phyloP scores from a whole-genome alignment of 345 rosid species.

The Acer campestre region DNA sequence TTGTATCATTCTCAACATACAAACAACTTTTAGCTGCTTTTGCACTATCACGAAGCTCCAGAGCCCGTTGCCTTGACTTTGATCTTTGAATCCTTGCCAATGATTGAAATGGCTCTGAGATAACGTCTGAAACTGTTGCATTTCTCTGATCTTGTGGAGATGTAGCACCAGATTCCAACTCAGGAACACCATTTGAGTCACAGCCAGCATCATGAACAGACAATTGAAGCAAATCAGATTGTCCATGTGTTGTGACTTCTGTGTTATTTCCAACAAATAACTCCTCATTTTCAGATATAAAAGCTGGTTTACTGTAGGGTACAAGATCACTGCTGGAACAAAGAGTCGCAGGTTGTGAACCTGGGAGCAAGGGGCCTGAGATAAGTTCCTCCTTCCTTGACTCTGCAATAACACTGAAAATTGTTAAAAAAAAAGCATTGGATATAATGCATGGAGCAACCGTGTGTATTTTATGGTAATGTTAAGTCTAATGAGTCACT shows the following conservation, averaged over 20 bases:
- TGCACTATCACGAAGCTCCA: slow-evolving; percentile 66
- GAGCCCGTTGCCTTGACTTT: slow-evolving; percentile 69
- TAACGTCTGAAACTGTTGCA: slow-evolving; percentile 29
- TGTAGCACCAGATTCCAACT: slow-evolving; percentile 36
- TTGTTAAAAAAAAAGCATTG: background rate
- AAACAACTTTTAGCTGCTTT: slow-evolving; percentile 43
- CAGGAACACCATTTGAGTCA: slow-evolving; percentile 32
- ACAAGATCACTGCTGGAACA: slow-evolving; percentile 39
- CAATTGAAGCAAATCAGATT: slow-evolving; percentile 30
- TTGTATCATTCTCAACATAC: slow-evolving; percentile 22
- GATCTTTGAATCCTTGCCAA: slow-evolving; percentile 72
- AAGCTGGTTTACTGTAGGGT: slow-evolving; percentile 32
- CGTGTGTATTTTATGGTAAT: background rate
- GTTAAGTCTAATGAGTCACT: background rate
- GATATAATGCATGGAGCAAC: too few species aligned
- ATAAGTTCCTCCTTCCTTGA: slow-evolving; percentile 74
- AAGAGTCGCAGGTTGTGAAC: slow-evolving; percentile 41
- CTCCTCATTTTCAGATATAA: slow-evolving; percentile 33
- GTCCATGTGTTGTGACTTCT: slow-evolving; percentile 35
- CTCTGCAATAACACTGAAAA: slow-evolving; percentile 44
- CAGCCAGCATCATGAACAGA: slow-evolving; percentile 27
- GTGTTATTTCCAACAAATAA: slow-evolving; percentile 23
- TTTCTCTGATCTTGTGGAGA: slow-evolving; percentile 50
- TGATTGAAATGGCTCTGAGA: slow-evolving; percentile 44
- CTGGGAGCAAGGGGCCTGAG: slow-evolving; percentile 52